Evolutionary conservation across 495 filamentous ascomycete species (phyloP).

Genomic region (Penicillium atrosanguineum): DNA sequence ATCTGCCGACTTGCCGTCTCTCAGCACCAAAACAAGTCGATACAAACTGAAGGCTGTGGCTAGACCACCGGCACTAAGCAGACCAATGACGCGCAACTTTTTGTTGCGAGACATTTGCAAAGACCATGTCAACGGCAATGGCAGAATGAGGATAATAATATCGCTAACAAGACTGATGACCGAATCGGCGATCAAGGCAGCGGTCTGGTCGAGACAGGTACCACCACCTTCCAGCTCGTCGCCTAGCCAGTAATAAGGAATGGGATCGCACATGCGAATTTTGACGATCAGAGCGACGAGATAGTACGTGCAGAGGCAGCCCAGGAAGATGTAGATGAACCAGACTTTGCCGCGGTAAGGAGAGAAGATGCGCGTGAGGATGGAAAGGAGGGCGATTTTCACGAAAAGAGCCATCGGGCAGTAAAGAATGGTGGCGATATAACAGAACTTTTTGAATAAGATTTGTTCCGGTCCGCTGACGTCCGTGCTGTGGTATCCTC

Average conservation of each 20-base stretch:
- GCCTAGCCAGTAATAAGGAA: conserved; percentile 23
- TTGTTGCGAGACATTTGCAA: conserved; percentile 46
- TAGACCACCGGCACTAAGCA: conserved; percentile 47
- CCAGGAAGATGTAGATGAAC: conserved; percentile 46
- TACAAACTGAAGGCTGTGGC: conserved; percentile 46
- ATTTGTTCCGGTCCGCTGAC: conserved; percentile 17
- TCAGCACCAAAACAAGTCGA: conserved; percentile 41
- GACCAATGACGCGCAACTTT: conserved; percentile 44
- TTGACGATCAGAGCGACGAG: conserved; percentile 24
- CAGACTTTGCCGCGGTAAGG: conserved; percentile 38
- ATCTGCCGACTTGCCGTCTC: conserved; percentile 30
- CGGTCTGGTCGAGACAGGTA: conserved; percentile 41
- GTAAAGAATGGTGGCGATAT: conserved; percentile 45
- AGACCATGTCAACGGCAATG: conserved; percentile 46
- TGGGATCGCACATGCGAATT: conserved; percentile 24
- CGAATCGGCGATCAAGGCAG: conserved; percentile 45
- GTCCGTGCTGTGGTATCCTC: conserved; percentile 33
- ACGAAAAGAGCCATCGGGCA: conserved; percentile 47
- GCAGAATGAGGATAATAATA: conserved; percentile 44
- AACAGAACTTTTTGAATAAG: conserved; percentile 39
- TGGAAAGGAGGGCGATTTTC: conserved; percentile 48
- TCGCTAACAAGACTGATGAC: conserved; percentile 48
- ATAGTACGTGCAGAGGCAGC: conserved; percentile 41
- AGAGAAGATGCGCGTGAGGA: conserved; percentile 47
- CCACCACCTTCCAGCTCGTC: conserved; percentile 5